Percentiles rank a stretch among this genome's conserved stretches.
Conservation (phyloP, 1,284 basidiomycete genomes). For the Flammula alnicola region DNA sequence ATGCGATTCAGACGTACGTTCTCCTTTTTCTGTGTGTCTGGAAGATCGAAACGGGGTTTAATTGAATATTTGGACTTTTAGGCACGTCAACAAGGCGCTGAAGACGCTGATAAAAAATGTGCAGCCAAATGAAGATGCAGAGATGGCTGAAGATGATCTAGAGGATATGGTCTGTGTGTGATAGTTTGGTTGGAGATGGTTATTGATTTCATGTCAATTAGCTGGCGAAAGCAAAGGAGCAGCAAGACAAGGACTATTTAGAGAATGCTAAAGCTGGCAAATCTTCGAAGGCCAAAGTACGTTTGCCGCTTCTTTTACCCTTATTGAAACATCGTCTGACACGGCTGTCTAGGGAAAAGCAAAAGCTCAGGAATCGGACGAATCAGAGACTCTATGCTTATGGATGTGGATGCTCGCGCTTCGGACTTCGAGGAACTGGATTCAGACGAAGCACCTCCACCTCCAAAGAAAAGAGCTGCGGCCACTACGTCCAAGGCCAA, state of each 20-base stretch:
- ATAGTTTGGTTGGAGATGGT: neutral
- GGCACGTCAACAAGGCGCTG: conserved; percentile 72
- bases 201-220: neutral
- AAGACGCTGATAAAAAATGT: conserved; percentile 70
- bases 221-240: conserved; percentile 70
- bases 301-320: conserved; percentile 9
- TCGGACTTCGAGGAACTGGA: conserved; percentile 52
- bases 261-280: conserved; percentile 46
- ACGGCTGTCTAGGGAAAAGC: conserved; percentile 44
- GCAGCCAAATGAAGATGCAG: conserved; percentile 56
- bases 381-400: conserved; percentile 84
- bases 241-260: conserved; percentile 65
- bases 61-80: conserved; percentile 33
- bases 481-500: conserved; percentile 31
- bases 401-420: conserved; percentile 55
- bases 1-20: conserved; percentile 85
- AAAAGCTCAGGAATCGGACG: conserved; percentile 53
- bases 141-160: conserved; percentile 76
- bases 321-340: conserved; percentile 3
- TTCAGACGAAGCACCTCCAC: conserved; percentile 46
- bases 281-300: conserved; percentile 45
- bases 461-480: conserved; percentile 52
- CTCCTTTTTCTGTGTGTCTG: conserved; percentile 30
- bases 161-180: conserved; percentile 66
- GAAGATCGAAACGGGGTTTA: conserved; percentile 39